Conservation (phyloP, 768 basidiomycete genomes). For the Macrolepiota albuminosa region DNA sequence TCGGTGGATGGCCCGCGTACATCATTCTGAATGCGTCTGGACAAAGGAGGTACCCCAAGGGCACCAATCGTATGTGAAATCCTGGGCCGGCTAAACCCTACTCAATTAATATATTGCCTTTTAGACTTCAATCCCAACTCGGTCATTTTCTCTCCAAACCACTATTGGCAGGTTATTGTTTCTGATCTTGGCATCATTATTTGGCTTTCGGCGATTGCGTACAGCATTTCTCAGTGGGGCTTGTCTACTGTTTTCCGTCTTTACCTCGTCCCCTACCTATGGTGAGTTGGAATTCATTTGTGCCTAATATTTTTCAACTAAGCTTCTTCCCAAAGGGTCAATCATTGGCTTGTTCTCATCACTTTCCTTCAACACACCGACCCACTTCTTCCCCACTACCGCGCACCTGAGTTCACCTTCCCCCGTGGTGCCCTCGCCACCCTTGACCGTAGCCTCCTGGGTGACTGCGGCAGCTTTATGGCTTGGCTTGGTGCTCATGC, state of each 20-base stretch:
- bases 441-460: conserved; percentile 78
- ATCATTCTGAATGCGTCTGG: conserved; percentile 81
- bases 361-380: conserved; percentile 99
- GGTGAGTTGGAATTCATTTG: conserved; percentile 31
- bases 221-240: conserved; percentile 55
- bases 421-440: conserved; percentile 90
- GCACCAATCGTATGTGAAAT: conserved; percentile 67
- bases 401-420: conserved; percentile 86
- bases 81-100: background rate
- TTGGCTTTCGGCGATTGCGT: conserved; percentile 59
- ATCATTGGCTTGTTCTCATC: conserved; percentile 95
- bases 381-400: conserved; percentile 91
- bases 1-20: conserved; percentile 86
- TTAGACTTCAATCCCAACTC: conserved; percentile 73
- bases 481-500: conserved; percentile 82
- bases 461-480: conserved; percentile 73
- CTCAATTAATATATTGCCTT: background rate
- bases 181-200: conserved; percentile 81
- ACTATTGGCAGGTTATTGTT: conserved; percentile 67
- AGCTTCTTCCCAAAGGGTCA: conserved; percentile 45
- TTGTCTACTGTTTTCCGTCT: conserved; percentile 70
- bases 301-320: background rate
- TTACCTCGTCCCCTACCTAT: conserved; percentile 88
- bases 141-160: conserved; percentile 81
- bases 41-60: conserved; percentile 71